These are phyloP conservation scores for Rhizopogon rudus DNA, from an alignment of 768 basidiomycete genomes.

Conservation along the genomic window DNA sequence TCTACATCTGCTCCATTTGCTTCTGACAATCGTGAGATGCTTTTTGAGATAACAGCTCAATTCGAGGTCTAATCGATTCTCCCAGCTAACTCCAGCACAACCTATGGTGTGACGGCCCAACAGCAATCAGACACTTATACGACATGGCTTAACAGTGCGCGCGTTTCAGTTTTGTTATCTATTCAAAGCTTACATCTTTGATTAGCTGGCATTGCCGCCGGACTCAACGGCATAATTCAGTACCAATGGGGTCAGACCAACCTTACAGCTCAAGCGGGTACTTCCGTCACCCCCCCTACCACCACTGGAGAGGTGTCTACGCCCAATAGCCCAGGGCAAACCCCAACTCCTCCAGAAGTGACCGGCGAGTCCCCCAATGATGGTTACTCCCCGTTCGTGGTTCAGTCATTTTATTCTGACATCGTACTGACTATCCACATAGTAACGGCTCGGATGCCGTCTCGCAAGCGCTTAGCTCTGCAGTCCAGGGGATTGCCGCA, in stretches of 20 bases:
- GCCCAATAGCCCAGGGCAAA: conserved; percentile 15
- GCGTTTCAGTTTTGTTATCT: neutral
- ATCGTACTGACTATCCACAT: conserved; percentile 10
- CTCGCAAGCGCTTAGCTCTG: conserved; percentile 26
- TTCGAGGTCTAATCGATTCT: conserved; percentile 1
- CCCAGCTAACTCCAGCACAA: conserved; percentile 13
- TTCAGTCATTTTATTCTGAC: neutral
- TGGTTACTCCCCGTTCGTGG: conserved; percentile 44
- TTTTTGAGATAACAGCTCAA: neutral
- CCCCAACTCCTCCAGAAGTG: conserved; percentile 22
- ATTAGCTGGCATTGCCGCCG: conserved; percentile 36
- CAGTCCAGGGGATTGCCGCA: conserved; percentile 30
- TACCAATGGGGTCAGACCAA: conserved; percentile 52
- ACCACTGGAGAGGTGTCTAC: conserved; percentile 14
- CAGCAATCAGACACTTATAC: conserved; percentile 50
- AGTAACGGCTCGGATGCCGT: conserved; percentile 20
- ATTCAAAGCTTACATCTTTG: neutral
- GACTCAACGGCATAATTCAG: conserved; percentile 22
- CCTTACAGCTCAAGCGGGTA: conserved; percentile 42
- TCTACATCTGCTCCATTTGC: conserved; percentile 38
- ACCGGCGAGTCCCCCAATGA: conserved; percentile 61
- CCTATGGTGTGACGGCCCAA: conserved; percentile 45
- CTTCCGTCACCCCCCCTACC: conserved; percentile 31
- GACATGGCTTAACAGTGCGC: conserved; percentile 47
- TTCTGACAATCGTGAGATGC: conserved; percentile 22